A percentile compares a stretch with the other conserved stretches of the same genome.
Conservation (phyloP, 2,329 filamentous ascomycete genomes). For the Beauveria sp. region DNA sequence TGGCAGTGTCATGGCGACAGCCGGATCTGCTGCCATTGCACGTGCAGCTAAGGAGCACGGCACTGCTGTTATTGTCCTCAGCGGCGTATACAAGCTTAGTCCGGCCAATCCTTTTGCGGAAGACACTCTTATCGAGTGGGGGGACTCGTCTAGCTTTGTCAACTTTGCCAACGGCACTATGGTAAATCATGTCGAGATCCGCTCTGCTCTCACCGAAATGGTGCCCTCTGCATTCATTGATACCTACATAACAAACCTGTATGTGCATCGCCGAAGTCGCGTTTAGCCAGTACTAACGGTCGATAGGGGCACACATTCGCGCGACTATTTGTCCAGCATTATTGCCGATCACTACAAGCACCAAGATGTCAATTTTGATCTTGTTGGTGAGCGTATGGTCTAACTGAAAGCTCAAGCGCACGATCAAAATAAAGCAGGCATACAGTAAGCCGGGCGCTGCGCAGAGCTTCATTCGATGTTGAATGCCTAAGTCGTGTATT, state of each 20-base stretch:
- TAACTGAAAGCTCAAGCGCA: background rate
- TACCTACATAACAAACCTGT: constrained; percentile 75
- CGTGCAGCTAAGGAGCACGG: constrained; percentile 76
- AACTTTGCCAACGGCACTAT: constrained; percentile 72
- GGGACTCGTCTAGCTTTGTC: constrained; percentile 69
- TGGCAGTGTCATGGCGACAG: constrained; percentile 75
- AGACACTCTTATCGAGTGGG: constrained; percentile 78
- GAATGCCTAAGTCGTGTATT: background rate
- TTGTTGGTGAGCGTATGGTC: constrained; percentile 23
- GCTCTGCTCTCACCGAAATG: constrained; percentile 75
- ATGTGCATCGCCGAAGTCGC: constrained; percentile 21
- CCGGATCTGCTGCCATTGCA: constrained; percentile 77
- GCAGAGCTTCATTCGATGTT: background rate
- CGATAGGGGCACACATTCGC: constrained; percentile 56
- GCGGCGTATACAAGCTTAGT: constrained; percentile 88
- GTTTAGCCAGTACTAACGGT: constrained; percentile 3
- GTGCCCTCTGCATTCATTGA: constrained; percentile 69
- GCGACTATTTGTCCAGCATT: constrained; percentile 65
- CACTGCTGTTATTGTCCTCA: constrained; percentile 80
- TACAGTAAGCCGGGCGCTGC: background rate
- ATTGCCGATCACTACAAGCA: constrained; percentile 69
- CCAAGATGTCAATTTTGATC: constrained; percentile 60
- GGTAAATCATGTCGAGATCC: constrained; percentile 69
- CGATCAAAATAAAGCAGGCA: too few relatives aligned
- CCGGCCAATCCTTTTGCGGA: constrained; percentile 82